A percentile compares a stretch with the other conserved stretches of the same genome.
These are phyloP conservation scores for Pseudopyrenochaeta lycopersici DNA, from an alignment of 2,329 filamentous ascomycete genomes.

Conservation along the genomic window DNA sequence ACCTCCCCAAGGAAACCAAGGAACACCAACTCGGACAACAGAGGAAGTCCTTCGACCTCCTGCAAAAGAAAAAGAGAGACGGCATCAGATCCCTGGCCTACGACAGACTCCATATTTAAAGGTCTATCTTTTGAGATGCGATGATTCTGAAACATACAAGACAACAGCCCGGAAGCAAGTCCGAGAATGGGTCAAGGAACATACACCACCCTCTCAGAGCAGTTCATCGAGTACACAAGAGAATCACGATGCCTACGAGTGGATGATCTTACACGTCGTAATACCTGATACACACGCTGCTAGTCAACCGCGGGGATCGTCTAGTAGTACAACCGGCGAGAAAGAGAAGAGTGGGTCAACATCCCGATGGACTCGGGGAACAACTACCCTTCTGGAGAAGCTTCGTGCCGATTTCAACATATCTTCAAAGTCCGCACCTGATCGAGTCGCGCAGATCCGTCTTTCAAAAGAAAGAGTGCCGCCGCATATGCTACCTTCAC, in stretches of 20 bases:
- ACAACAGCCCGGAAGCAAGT: constrained; percentile 77
- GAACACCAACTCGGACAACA: constrained; percentile 27
- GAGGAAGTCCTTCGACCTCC: constrained; percentile 37
- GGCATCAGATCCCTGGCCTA: constrained; percentile 94
- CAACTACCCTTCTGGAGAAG: constrained; percentile 87
- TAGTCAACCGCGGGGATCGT: constrained; percentile 74
- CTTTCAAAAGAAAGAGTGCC: constrained; percentile 64
- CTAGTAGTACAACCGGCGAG: constrained; percentile 59
- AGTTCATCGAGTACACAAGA: constrained; percentile 75
- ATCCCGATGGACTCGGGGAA: constrained; percentile 80
- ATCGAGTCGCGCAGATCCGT: constrained; percentile 86
- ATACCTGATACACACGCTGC: constrained; percentile 84
- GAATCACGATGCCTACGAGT: constrained; percentile 96
- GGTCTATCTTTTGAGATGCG: constrained; percentile 86
- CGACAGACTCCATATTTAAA: constrained; percentile 94
- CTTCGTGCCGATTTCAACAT: constrained; percentile 89
- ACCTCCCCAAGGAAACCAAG: constrained; percentile 25
- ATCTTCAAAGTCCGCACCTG: constrained; percentile 73
- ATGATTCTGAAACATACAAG: constrained; percentile 96
- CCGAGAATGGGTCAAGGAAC: constrained; percentile 87
- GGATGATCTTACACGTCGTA: constrained; percentile 92
- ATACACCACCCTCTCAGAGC: constrained; percentile 65
- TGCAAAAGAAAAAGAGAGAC: constrained; percentile 62
- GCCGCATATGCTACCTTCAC: constrained; percentile 55
- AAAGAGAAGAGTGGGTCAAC: constrained; percentile 72